A percentile compares a stretch with the other conserved stretches of the same genome.
Evolutionary conservation across 2,329 filamentous ascomycete species (phyloP).

Genomic region (Diaporthe nobilis): DNA sequence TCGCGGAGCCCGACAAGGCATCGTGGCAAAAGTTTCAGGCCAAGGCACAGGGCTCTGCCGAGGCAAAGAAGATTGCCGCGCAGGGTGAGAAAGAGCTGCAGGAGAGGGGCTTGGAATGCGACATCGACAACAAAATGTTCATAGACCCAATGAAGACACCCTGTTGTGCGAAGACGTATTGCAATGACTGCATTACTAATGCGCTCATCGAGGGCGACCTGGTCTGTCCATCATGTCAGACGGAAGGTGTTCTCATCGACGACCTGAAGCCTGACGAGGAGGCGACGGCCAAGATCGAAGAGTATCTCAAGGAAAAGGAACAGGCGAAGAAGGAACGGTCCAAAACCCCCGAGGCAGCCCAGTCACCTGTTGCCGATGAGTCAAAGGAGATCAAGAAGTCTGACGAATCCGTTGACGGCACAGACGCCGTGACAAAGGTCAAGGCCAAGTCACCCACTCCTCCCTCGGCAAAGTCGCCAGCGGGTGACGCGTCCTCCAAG

Average conservation of each 20-base stretch:
- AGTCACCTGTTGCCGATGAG: constrained; percentile 49
- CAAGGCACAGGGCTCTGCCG: constrained; percentile 88
- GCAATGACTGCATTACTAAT: constrained; percentile 99
- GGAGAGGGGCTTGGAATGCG: constrained; percentile 90
- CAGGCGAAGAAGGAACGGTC: constrained; percentile 64
- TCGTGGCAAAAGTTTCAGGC: constrained; percentile 98
- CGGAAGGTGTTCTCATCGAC: constrained; percentile 93
- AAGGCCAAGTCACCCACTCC: constrained; percentile 53
- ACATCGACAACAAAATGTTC: constrained; percentile 98
- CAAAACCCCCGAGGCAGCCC: constrained; percentile 60
- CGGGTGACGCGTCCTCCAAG: constrained; percentile 48
- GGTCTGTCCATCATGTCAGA: constrained; percentile 91
- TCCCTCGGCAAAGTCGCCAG: constrained; percentile 50
- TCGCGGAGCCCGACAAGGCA: constrained; percentile 94
- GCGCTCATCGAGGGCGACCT: constrained; percentile 99
- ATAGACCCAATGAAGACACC: constrained; percentile 99
- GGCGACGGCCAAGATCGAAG: constrained; percentile 81
- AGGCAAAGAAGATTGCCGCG: constrained; percentile 82
- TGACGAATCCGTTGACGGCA: constrained; percentile 56
- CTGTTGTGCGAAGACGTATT: constrained; percentile 98
- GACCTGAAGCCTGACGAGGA: constrained; percentile 89
- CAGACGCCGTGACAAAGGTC: constrained; percentile 48
- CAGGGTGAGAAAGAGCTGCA: constrained; percentile 88
- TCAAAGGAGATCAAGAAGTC: constrained; percentile 49
- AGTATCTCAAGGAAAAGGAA: constrained; percentile 74